phyloP scores from a whole-genome alignment of 2,329 filamentous ascomycete genomes.

The Xylaria sp. region DNA sequence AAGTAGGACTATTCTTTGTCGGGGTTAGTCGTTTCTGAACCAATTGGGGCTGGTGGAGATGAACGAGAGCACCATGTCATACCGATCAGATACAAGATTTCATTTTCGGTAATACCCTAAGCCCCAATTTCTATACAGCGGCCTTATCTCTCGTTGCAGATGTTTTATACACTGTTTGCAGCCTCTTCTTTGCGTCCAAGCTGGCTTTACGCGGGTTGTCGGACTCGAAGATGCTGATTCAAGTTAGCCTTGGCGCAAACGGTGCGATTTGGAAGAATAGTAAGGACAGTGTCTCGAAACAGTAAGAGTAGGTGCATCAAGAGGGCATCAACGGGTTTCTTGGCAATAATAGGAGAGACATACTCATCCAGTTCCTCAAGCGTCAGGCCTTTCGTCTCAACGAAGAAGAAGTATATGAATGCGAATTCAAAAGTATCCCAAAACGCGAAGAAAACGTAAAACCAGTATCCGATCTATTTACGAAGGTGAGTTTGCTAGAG shows the following conservation, averaged over 20 bases:
- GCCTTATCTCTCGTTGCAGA: conserved; percentile 7
- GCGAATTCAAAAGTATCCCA: conserved; percentile 52
- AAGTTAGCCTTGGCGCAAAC: conserved; percentile 7
- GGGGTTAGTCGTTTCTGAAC: background rate
- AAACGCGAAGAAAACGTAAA: conserved; percentile 53
- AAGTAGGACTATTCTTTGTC: background rate
- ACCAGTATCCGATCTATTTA: conserved; percentile 51
- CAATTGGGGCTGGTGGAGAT: background rate
- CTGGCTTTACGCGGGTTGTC: conserved; percentile 51
- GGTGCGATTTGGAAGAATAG: background rate
- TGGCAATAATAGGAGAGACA: background rate
- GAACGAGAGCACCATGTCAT: background rate
- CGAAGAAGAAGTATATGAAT: conserved; percentile 52
- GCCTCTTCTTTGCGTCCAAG: conserved; percentile 45
- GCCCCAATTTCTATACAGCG: background rate
- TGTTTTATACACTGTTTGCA: conserved; percentile 38
- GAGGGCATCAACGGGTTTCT: background rate
- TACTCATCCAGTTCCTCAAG: conserved; percentile 50
- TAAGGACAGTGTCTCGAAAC: background rate
- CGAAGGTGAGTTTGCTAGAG: background rate
- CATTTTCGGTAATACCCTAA: background rate
- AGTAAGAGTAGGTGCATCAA: background rate
- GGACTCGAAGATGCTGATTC: conserved; percentile 50
- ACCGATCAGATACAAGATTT: background rate
- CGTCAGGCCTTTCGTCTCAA: conserved; percentile 51